Evolutionary conservation across 1,284 basidiomycete genomes (phyloP), one percentile per base, ranked within the genome.

Genomic region (Grifola frondosa): DNA sequence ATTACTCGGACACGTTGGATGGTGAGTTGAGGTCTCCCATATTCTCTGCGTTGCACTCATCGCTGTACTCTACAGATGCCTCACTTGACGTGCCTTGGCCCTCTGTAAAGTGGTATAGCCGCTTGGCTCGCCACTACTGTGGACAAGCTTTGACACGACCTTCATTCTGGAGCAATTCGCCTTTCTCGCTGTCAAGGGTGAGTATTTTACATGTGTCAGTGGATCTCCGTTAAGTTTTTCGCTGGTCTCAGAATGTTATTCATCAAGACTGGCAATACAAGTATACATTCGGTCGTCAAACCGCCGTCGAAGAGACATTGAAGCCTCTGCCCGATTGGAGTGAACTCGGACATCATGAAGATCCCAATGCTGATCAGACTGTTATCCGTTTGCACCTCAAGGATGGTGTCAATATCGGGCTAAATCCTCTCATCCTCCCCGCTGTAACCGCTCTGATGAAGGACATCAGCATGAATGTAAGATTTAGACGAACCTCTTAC

Each of bases 1-100:
- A 80, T 74, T 75, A 74, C 74, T 75, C 52, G 20, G 70, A 78
- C 26, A 47, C 60, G 40, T 62, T 48, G 6, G 50, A 61, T 39
- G 58, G 61, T 59, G 34, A 16, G 37, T 15, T 24, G 11, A 6
- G 12, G 16, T n/a, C n/a, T n/a, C n/a, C n/a, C n/a, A n/a, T n/a
- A 8, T 40, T 9, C 6, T 15, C 20, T 16, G 5, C 28, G 29
- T n/a, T 11, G 6, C 13, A 17, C 25, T 24, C 22, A 3, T 22
- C 4, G n/a, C 30, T 41, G 19, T 43, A 7, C 20, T 9, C 15
- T 11, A 7, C 25, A 59, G 61, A 48, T 30, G 38, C 36, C 10
- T 17, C 32, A 3, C 7, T 29, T 4, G 51, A 51, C 5, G 23
- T 34, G 8, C n/a, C 29, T 6, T 54, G 56, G 50, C 55, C 56